phyloP scores from a whole-genome alignment of 257 asterid genomes.

The Lycium ferocissimum region DNA sequence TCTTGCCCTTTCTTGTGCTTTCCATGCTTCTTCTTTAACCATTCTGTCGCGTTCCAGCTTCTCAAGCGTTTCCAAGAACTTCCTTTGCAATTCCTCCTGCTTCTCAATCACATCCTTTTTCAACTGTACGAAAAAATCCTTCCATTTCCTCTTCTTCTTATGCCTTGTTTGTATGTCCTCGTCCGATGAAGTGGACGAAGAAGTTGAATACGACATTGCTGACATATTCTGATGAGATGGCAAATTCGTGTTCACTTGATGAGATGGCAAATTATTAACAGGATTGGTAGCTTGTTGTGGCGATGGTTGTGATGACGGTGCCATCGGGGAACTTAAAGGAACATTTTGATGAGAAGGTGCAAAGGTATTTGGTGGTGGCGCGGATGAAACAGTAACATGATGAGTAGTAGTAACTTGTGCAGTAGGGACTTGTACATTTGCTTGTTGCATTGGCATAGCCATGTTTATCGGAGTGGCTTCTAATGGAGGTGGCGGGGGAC shows the following conservation, averaged over 20 bases:
- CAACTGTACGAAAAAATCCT: conserved; percentile 68
- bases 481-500: conserved; percentile 51
- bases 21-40: conserved; percentile 86
- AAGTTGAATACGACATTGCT: conserved; percentile 57
- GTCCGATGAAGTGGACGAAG: conserved; percentile 85
- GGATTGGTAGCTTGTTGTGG: conserved; percentile 31
- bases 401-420: conserved; percentile 37
- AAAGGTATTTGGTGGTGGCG: conserved; percentile 40
- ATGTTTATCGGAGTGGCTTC: conserved; percentile 40
- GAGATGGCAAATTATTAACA: conserved; percentile 25
- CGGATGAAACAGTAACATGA: conserved; percentile 63
- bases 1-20: conserved; percentile 74
- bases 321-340: background rate
- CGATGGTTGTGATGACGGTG: conserved; percentile 29
- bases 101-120: conserved; percentile 69
- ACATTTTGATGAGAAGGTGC: conserved; percentile 16
- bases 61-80: conserved; percentile 74
- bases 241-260: conserved; percentile 30
- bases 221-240: conserved; percentile 34
- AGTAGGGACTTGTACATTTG: conserved; percentile 33
- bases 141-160: conserved; percentile 82
- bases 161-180: conserved; percentile 69
- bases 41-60: conserved; percentile 77
- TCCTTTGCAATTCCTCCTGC: conserved; percentile 85
- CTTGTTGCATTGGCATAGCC: conserved; percentile 29